Evolutionary conservation across 805 yeast species (phyloP), one percentile per base, ranked within the genome.

Genomic region (Candida chauliodis): DNA sequence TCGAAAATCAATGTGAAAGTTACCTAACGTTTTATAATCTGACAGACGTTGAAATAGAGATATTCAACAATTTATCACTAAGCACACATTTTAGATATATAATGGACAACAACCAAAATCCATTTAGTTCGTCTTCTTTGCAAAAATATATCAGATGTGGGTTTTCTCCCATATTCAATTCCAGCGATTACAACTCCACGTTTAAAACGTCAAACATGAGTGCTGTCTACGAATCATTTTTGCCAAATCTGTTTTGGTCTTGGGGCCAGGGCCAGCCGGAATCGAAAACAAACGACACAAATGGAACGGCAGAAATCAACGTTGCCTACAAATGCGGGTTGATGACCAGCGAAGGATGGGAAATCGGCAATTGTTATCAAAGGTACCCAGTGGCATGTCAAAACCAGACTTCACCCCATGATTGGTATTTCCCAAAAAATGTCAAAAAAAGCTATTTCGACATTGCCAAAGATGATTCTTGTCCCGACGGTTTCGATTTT

Each of bases 291-390:
- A 31, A 39, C 26, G 42, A 24, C 5, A 30, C 36, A 5, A 36
- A 36, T 26, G 23, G 17, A 5, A 17, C 26, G n/a, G n/a, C n/a
- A n/a, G 40, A 26, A n/a, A 13, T 8, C 3, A 34, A 30, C 13
- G 25, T 42, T 18, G 69, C 71, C 4, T 47, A 57, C 36, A 61
- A 68, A 47, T 75, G 81, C 50, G 76, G 70, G 0, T 56, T 64
- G 0, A 33, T 66, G 8, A 50, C 59, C 16, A 37, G 42, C 4
- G 52, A 55, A 3, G 86, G 88, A 2, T 84, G 91, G 87, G 39
- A 42, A 4, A 81, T 85, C 0, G 73, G 67, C 10, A 76, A 87
- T 49, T 91, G 98, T 59, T 79, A 81, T 49, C 57, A 63, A 0
- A 49, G 63, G 19, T 61, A 70, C 39, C 63, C 59, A 4, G 77